These are phyloP conservation scores for Coniferiporia sulphurascens DNA, from an alignment of 1,284 basidiomycete genomes.

Conservation along the genomic window DNA sequence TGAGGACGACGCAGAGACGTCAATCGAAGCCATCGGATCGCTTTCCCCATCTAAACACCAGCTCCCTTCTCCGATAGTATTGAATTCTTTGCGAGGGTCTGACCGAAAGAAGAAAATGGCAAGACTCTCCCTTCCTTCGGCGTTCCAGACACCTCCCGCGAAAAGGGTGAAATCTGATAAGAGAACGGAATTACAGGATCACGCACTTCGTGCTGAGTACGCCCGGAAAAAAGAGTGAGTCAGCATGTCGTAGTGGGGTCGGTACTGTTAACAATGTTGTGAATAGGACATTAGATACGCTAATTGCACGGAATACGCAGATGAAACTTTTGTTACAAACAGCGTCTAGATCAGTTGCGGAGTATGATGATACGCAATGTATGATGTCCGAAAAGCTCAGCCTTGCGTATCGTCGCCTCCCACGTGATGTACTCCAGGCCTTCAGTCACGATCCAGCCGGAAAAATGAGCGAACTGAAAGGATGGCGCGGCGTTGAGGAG, in stretches of 20 bases:
- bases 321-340: constrained; percentile 62
- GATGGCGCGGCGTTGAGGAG: constrained; percentile 70
- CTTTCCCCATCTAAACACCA: neutral
- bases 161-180: constrained; percentile 4
- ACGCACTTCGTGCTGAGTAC: constrained; percentile 39
- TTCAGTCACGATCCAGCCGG: constrained; percentile 70
- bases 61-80: neutral
- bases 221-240: constrained; percentile 55
- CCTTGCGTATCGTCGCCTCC: constrained; percentile 43
- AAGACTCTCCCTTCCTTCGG: constrained; percentile 7
- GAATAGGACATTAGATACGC: constrained; percentile 52
- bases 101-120: neutral
- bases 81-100: neutral
- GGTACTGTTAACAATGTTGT: constrained; percentile 9
- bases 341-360: constrained; percentile 52
- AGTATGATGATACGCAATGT: constrained; percentile 56
- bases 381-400: constrained; percentile 44
- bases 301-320: constrained; percentile 53
- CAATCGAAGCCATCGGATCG: constrained; percentile 1
- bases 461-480: constrained; percentile 46
- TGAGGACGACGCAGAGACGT: neutral
- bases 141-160: constrained; percentile 3
- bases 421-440: constrained; percentile 62
- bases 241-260: constrained; percentile 7
- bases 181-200: constrained; percentile 9